Evolutionary conservation across 192 early-diverging fungal species (phyloP), one percentile per base, ranked within the genome.

Genomic region (Gonapodya sp.): DNA sequence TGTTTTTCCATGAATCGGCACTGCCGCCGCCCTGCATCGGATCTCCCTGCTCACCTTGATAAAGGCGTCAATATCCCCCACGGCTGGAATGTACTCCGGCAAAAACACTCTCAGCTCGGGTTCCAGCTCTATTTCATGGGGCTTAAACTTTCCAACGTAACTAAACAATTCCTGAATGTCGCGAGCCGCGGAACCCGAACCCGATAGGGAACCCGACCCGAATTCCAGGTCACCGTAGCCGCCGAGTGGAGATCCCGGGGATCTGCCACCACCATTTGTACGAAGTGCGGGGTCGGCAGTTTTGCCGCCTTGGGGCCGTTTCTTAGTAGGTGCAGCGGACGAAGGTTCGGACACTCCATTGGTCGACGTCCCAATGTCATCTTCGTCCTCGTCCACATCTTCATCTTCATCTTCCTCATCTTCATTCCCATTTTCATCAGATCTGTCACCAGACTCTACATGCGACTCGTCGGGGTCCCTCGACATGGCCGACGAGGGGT

Each of bases 31-130:
- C n/a, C n/a, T n/a, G n/a, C n/a, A n/a, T n/a, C n/a, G n/a, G n/a
- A n/a, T n/a, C n/a, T n/a, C n/a, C n/a, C n/a, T n/a, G n/a, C 36
- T 16, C 82, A 89, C 89, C 83, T 90, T 90, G 36, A 91, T 89
- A 75, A 91, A 90, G 1, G 90, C 89, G 73, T 91, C 90, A 84
- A 91, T 90, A 80, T 91, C 90, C 16, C 90, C 90, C 72, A 91
- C 89, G 1, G 88, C 85, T 0, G 90, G 89, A 78, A 91, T 89
- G 75, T 82, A 90, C 64, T 91, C 90, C 8, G 90, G 90, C 31
- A 91, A 82, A 79, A 91, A 91, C 1, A 87, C 83, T 78, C 88
- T 85, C 18, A 91, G 73, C 78, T 86, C 80, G 0, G 87, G 83
- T 32, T 91, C 88, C 18, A 91, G 82, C 14, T 91, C 89, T 0